A percentile compares a stretch with the other conserved stretches of the same genome.
These are phyloP conservation scores for Phytophthora nicotianae DNA, from an alignment of 352 stramenopile genomes.

Conservation along the genomic window DNA sequence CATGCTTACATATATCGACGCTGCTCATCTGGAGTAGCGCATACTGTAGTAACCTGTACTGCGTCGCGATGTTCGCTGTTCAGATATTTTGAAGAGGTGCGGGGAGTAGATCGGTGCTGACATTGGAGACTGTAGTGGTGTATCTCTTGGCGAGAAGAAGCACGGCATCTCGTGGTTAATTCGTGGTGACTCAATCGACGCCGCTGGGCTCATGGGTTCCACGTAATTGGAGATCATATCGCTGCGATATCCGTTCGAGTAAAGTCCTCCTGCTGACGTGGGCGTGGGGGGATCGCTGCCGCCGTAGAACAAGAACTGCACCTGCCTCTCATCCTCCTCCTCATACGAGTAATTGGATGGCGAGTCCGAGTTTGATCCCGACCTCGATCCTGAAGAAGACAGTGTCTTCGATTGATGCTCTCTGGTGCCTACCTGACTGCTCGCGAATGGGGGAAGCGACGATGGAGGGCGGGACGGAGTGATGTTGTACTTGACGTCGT, in stretches of 20 bases:
- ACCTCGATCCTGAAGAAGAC: conserved; percentile 27
- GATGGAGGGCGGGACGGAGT: conserved; percentile 25
- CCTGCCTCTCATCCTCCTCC: conserved; percentile 39
- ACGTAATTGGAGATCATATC: conserved; percentile 43
- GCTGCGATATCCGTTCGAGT: conserved; percentile 32
- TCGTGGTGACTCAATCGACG: conserved; percentile 34
- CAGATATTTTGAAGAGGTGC: conserved; percentile 41
- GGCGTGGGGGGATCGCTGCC: conserved; percentile 46
- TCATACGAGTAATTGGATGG: conserved; percentile 41
- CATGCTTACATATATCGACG: conserved; percentile 13
- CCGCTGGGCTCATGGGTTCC: conserved; percentile 23
- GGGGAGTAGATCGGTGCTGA: conserved; percentile 40
- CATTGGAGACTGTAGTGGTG: conserved; percentile 35
- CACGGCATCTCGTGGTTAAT: conserved; percentile 59
- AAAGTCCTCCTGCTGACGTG: conserved; percentile 29
- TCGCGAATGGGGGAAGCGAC: conserved; percentile 20
- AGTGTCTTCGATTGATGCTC: conserved; percentile 18
- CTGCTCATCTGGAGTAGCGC: conserved; percentile 34
- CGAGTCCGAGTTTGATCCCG: conserved; percentile 16
- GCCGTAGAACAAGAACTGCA: conserved; percentile 68
- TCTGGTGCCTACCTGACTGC: conserved; percentile 11
- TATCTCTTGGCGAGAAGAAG: conserved; percentile 57
- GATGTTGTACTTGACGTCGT: conserved; percentile 39
- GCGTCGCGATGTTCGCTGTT: conserved; percentile 26
- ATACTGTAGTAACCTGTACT: conserved; percentile 29